Percentiles rank a stretch among this genome's conserved stretches.
phyloP scores from a whole-genome alignment of 176 grass and related monocot genomes.

The Otatea glauca region DNA sequence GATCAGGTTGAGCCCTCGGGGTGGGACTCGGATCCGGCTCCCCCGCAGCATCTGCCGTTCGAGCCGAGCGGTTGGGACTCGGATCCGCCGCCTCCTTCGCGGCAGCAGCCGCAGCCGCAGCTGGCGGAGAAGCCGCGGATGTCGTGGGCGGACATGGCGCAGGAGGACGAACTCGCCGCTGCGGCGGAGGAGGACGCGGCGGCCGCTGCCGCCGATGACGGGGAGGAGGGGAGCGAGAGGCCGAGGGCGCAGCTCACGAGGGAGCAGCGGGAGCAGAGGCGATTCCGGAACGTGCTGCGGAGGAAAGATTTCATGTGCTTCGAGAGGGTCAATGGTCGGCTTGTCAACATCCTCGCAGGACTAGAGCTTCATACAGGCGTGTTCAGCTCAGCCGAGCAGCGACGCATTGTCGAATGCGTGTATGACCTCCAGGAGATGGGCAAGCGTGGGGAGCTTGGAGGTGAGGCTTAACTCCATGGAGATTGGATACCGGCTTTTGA shows the following conservation, averaged over 20 bases:
- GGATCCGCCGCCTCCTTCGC: constrained; percentile 42
- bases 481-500: not conserved
- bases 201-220: constrained; percentile 31
- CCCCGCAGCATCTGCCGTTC: constrained; percentile 40
- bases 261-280: constrained; percentile 58
- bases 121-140: constrained; percentile 52
- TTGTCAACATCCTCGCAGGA: constrained; percentile 54
- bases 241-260: constrained; percentile 37
- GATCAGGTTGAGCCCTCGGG: constrained; percentile 56
- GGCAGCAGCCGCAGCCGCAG: not conserved
- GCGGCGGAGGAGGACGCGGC: constrained; percentile 59
- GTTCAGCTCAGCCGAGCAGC: constrained; percentile 56
- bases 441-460: constrained; percentile 54
- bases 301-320: constrained; percentile 51
- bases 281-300: constrained; percentile 44
- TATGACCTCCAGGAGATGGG: constrained; percentile 56
- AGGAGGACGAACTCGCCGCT: constrained; percentile 76
- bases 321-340: constrained; percentile 48
- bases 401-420: constrained; percentile 45
- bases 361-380: constrained; percentile 59
- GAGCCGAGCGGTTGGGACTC: constrained; percentile 60
- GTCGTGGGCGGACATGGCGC: constrained; percentile 90
- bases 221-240: constrained; percentile 37
- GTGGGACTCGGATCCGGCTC: constrained; percentile 47
- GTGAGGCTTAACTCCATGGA: constrained; percentile 29